Base-by-base conservation (phyloP, 108 stramenopile species). In the Stephanodiscus triporus region DNA sequence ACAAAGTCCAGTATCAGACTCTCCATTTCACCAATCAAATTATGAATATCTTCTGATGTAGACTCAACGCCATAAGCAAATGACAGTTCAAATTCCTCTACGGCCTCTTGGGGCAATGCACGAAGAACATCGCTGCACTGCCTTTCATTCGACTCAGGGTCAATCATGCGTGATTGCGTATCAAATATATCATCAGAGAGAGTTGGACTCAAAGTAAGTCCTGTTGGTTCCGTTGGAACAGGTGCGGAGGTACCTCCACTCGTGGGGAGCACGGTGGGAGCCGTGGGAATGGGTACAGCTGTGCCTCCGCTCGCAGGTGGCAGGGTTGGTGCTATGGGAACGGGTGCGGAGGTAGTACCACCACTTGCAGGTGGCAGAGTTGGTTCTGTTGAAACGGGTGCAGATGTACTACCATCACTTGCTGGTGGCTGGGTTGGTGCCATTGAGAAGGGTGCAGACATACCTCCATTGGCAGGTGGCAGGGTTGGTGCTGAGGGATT, bases 51-150 rank as follows among this genome's bases (percentile, higher is more conserved):
- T 32, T 20, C 40, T n/a, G 81, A 45, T 58, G 36, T 56, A 9
- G 70, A 61, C 59, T 82, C 70, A 16, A 82, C 66, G n/a, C 74
- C 81, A 36, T 76, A 82, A 43, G 67, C 29, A 38, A 82, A 75
- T 19, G 55, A 34, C 47, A 82, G 27, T 26, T 65, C 74, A 51
- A 76, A 47, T 48, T 82, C 81, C 30, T 71, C 61, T 13, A 22
- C 23, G 13, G 29, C 27, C n/a, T 43, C 59, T 11, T 34, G 9
- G n/a, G 50, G 42, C 26, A 51, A n/a, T 29, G 60, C 20, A 30
- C 68, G 40, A 8, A 73, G 34, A 13, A 16, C 45, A 32, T 50
- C 56, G 47, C 50, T 27, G 43, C 78, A 78, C 42, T 50, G 66
- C 38, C 78, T 62, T 11, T 72, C 78, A 56, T 70, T 37, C 17